These are phyloP conservation scores for Ceratocystis ficicola DNA, from an alignment of 2,329 filamentous ascomycete genomes.

Conservation along the genomic window DNA sequence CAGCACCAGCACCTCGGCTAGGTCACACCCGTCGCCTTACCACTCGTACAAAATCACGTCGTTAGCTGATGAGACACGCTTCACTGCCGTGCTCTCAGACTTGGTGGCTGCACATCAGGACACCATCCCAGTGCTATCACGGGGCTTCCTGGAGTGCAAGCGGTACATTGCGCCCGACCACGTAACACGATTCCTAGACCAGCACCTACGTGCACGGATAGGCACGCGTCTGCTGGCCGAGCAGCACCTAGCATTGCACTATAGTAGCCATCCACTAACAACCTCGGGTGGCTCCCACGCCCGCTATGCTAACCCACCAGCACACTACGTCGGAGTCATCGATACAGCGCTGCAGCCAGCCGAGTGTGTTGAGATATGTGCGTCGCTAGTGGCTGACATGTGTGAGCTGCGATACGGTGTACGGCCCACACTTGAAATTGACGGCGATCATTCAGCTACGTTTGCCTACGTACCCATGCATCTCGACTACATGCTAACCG, in stretches of 20 bases:
- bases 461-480: conserved; percentile 94
- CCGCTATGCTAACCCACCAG: conserved; percentile 42
- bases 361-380: conserved; percentile 69
- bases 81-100: conserved; percentile 86
- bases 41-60: conserved; percentile 34
- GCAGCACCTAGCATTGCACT: conserved; percentile 88
- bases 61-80: conserved; percentile 60
- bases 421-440: conserved; percentile 65
- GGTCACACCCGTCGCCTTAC: conserved; percentile 28
- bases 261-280: conserved; percentile 33
- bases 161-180: conserved; percentile 74
- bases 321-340: conserved; percentile 83
- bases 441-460: conserved; percentile 73
- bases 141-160: conserved; percentile 84
- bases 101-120: conserved; percentile 91
- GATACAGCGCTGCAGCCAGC: conserved; percentile 80
- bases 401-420: conserved; percentile 94
- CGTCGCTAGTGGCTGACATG: conserved; percentile 84
- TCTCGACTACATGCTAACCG: conserved; percentile 92
- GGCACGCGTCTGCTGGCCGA: conserved; percentile 89
- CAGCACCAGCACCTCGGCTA: conserved; percentile 16
- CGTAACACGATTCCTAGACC: conserved; percentile 85
- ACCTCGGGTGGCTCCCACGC: conserved; percentile 38
- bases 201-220: conserved; percentile 85
- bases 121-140: conserved; percentile 83